phyloP scores from a whole-genome alignment of 192 early-diverging fungal genomes.

The Umbelopsis isabellina region DNA sequence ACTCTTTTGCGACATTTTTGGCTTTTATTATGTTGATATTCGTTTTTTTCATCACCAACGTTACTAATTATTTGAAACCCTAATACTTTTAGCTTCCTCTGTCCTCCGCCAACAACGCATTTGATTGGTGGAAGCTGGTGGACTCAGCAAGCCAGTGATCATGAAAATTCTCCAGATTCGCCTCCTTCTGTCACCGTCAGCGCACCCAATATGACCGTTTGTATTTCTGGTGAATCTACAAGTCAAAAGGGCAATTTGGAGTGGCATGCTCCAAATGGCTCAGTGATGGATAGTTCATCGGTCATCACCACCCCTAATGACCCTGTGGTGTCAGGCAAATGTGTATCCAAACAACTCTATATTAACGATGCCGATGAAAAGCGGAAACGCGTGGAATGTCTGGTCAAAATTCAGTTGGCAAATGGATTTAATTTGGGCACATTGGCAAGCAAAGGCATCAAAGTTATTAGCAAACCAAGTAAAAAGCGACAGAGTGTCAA shows the following conservation, averaged over 20 bases:
- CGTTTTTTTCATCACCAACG: conserved; percentile 2
- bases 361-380: conserved; percentile 88
- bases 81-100: conserved; percentile 62
- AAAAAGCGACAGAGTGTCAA: conserved; percentile 89
- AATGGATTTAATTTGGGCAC: conserved; percentile 62
- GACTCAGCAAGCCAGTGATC: conserved; percentile 40
- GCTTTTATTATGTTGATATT: conserved; percentile 26
- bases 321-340: conserved; percentile 67
- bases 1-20: neutral
- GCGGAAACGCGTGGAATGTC: conserved; percentile 75
- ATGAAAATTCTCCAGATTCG: conserved; percentile 25
- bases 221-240: conserved; percentile 60
- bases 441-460: conserved; percentile 80
- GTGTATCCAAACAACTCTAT: conserved; percentile 81
- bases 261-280: conserved; percentile 57
- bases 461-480: conserved; percentile 90
- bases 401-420: conserved; percentile 72
- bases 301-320: conserved; percentile 45
- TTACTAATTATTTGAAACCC: neutral
- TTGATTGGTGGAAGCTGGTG: conserved; percentile 77
- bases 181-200: conserved; percentile 28
- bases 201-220: conserved; percentile 58
- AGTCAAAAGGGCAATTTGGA: conserved; percentile 57
- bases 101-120: conserved; percentile 82
- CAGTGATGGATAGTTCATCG: conserved; percentile 47